Base-by-base conservation (phyloP, 2,329 filamentous ascomycete genomes). In the Arthrobotrys musiformis region DNA sequence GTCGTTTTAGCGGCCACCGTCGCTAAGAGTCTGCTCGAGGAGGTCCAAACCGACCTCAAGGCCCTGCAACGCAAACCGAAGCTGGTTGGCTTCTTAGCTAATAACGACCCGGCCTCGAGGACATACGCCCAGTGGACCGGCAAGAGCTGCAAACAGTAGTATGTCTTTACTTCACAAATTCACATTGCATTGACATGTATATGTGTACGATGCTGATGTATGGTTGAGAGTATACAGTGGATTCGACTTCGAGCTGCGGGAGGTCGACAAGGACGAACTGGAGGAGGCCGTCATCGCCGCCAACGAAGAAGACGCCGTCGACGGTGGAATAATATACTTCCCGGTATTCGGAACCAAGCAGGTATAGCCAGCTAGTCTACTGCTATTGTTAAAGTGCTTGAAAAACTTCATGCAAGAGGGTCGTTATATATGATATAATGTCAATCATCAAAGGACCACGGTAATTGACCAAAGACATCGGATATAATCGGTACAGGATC, bases 61-160 rank as follows among this genome's bases (percentile, higher is more conserved):
- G 74, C 79, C 48, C 60, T 81, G 50, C 79, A 70, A 73, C 81
- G 82, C 46, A 86, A 90, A 82, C 94, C 95, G 35, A 90, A 92
- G 78, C 88, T 99, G 64, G 92, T 94, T 50, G 95, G 94, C 74
- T 97, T 97, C 84, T 87, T 99, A 70, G 93, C 94, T 80, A 98
- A 97, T 84, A 88, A 89, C 79, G 95, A 99, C 84, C 93, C 94
- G 30, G 93, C 93, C 42, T 94, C 94, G 33, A 87, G 92, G 81
- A 93, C 96, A 86, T 98, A 99, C 83, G 95, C 95, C 67, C 93
- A 97, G 84, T 97, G 93, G 93, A 97, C 94, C 44, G 92, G 93
- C 84, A 97, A 97, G 88, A 97, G 95, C 2, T 97, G 93, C 84
- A 89, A 90, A 84, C 94, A 98, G 84, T 96, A 97, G 94, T 97